Percentiles rank a stretch among this genome's conserved stretches.
Evolutionary conservation across 1,284 basidiomycete genomes (phyloP).

Genomic region (Microbotryum violaceum): DNA sequence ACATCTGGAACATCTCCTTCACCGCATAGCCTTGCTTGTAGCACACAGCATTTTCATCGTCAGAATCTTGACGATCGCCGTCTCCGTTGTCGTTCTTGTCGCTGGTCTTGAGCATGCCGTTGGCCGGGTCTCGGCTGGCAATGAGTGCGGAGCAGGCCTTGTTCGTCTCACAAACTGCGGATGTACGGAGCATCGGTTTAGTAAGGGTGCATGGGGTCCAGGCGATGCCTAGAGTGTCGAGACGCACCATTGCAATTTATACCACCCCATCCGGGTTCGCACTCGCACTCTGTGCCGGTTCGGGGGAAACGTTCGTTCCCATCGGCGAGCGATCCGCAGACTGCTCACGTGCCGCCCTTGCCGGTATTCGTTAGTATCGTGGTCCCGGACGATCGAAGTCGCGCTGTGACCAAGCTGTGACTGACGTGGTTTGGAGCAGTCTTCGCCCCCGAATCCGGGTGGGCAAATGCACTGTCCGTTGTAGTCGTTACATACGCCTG

Average conservation of each 20-base stretch:
- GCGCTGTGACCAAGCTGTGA: constrained; percentile 20
- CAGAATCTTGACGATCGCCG: constrained; percentile 47
- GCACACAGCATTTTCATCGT: constrained; percentile 72
- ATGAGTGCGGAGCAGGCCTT: constrained; percentile 68
- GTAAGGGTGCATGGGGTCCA: not conserved
- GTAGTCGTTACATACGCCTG: constrained; percentile 71
- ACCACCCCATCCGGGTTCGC: constrained; percentile 87
- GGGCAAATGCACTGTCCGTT: constrained; percentile 88
- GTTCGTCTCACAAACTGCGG: constrained; percentile 74
- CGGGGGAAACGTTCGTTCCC: constrained; percentile 75
- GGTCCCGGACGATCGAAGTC: not conserved
- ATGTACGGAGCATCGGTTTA: not conserved
- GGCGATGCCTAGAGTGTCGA: constrained; percentile 25
- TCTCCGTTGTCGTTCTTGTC: constrained; percentile 37
- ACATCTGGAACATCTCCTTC: constrained; percentile 91
- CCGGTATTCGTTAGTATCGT: not conserved
- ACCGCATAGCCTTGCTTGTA: constrained; percentile 86
- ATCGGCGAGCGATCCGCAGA: constrained; percentile 81
- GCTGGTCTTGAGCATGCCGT: constrained; percentile 27
- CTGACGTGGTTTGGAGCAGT: constrained; percentile 75
- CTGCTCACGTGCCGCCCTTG: constrained; percentile 3
- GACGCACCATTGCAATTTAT: constrained; percentile 85
- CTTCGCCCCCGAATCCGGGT: constrained; percentile 80
- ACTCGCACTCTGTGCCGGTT: constrained; percentile 68
- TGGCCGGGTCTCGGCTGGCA: constrained; percentile 43